These are phyloP conservation scores for Phaeotremella fagi DNA, from an alignment of 768 basidiomycete species.

Conservation along the genomic window DNA sequence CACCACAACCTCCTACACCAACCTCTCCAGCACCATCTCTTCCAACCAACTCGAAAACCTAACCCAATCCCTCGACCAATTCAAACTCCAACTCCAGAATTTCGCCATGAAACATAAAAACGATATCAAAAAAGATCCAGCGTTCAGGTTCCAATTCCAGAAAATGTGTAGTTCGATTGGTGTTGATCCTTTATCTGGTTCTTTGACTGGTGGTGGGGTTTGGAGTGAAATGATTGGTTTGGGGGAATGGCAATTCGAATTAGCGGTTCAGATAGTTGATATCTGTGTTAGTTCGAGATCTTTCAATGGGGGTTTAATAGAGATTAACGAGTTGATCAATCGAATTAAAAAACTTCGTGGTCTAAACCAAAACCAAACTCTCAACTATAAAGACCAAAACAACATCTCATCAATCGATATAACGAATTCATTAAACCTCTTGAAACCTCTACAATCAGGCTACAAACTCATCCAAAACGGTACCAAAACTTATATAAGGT, in stretches of 20 bases:
- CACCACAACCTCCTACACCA: conserved; percentile 71
- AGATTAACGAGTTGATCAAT: conserved; percentile 75
- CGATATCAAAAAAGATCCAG: conserved; percentile 75
- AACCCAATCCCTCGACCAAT: conserved; percentile 73
- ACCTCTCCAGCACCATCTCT: conserved; percentile 74
- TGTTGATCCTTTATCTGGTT: conserved; percentile 76
- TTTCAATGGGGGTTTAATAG: conserved; percentile 85
- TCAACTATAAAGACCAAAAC: conserved; percentile 51
- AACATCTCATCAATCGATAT: conserved; percentile 80
- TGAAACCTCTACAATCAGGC: conserved; percentile 84
- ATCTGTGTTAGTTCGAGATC: conserved; percentile 49
- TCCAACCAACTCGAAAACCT: conserved; percentile 71
- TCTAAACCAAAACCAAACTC: conserved; percentile 14
- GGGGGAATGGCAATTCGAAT: conserved; percentile 92
- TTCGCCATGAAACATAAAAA: conserved; percentile 81
- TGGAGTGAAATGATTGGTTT: conserved; percentile 76
- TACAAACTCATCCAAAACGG: conserved; percentile 67
- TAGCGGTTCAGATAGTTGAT: conserved; percentile 86
- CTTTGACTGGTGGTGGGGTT: conserved; percentile 55
- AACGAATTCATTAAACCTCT: conserved; percentile 71
- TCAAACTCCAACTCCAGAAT: conserved; percentile 69
- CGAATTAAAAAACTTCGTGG: conserved; percentile 73
- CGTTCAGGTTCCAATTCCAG: conserved; percentile 85
- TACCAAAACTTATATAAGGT: conserved; percentile 54
- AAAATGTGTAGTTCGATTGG: conserved; percentile 94